These are phyloP conservation scores for Haplosporangium sp. DNA, from an alignment of 371 early-diverging fungal genomes.

Conservation along the genomic window DNA sequence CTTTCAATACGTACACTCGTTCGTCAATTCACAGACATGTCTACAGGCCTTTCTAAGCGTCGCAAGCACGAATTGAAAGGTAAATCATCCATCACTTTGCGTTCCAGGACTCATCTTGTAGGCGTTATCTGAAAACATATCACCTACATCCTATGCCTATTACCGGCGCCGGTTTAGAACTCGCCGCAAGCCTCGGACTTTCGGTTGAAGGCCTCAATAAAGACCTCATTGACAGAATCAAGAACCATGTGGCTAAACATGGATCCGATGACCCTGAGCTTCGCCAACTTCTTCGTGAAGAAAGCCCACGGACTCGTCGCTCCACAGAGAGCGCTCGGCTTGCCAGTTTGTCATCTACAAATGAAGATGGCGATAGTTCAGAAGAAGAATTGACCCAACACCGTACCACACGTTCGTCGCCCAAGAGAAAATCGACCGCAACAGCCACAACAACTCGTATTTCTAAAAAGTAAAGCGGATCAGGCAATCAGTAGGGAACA, in stretches of 20 bases:
- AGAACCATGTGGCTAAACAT: constrained; percentile 26
- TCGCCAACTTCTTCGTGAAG: constrained; percentile 26
- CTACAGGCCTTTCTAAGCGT: neutral
- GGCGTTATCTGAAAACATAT: too few relatives aligned
- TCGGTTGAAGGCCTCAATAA: constrained; percentile 31
- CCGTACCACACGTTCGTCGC: constrained; percentile 20
- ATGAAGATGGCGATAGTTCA: constrained; percentile 33
- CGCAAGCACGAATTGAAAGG: constrained; percentile 1
- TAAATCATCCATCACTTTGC: neutral
- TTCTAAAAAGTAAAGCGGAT: too few relatives aligned
- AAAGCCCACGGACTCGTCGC: constrained; percentile 18
- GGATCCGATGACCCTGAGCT: constrained; percentile 19
- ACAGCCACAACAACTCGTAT: neutral
- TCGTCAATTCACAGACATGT: neutral
- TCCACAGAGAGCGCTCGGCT: constrained; percentile 33
- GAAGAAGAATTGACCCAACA: neutral
- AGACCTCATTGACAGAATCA: constrained; percentile 40
- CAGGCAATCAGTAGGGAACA: too few relatives aligned
- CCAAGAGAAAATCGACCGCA: constrained; percentile 3
- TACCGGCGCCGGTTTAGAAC: constrained; percentile 1
- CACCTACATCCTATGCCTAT: too few relatives aligned
- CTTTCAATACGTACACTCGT: neutral
- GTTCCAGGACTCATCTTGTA: too few relatives aligned
- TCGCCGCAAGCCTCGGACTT: constrained; percentile 26
- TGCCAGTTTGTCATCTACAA: constrained; percentile 26